Evolutionary conservation across 257 asterid genomes (phyloP).

Genomic region (Asclepias syriaca): DNA sequence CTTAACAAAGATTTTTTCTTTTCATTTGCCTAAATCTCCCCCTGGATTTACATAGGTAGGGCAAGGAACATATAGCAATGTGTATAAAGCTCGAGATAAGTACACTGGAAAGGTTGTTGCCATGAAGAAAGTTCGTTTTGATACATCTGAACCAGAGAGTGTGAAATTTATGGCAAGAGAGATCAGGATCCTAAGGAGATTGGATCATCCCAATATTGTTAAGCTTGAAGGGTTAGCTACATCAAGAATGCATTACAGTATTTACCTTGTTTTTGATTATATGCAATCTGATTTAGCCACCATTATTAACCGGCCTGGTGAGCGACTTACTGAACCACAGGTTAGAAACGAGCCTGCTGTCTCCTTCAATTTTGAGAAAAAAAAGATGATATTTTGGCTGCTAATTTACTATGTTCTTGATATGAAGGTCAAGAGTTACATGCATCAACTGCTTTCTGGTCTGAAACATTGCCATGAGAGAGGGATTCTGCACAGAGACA

Average conservation of each 20-base stretch:
- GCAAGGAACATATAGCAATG: constrained; percentile 79
- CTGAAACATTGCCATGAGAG: constrained; percentile 76
- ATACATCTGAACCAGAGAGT: constrained; percentile 79
- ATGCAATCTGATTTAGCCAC: constrained; percentile 63
- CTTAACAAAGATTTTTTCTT: background rate
- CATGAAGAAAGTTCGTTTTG: constrained; percentile 71
- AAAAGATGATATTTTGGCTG: background rate
- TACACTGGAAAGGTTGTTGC: constrained; percentile 63
- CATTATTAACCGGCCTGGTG: constrained; percentile 49
- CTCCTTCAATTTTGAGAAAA: background rate
- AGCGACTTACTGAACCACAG: constrained; percentile 72
- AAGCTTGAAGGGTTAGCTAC: constrained; percentile 86
- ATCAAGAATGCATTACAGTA: constrained; percentile 86
- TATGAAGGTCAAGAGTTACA: constrained; percentile 64
- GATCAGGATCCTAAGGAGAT: constrained; percentile 50
- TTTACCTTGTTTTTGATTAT: constrained; percentile 65
- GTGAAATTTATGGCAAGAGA: constrained; percentile 90
- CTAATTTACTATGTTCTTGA: constrained; percentile 15
- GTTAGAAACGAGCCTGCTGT: constrained; percentile 17
- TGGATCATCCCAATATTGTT: constrained; percentile 74
- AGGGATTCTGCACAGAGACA: constrained; percentile 73
- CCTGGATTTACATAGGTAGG: constrained; percentile 42
- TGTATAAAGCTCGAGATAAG: constrained; percentile 69
- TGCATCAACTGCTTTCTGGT: constrained; percentile 69
- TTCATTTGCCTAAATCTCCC: background rate